Conservation (phyloP, 345 rosid genomes). For the Salix purpurea region DNA sequence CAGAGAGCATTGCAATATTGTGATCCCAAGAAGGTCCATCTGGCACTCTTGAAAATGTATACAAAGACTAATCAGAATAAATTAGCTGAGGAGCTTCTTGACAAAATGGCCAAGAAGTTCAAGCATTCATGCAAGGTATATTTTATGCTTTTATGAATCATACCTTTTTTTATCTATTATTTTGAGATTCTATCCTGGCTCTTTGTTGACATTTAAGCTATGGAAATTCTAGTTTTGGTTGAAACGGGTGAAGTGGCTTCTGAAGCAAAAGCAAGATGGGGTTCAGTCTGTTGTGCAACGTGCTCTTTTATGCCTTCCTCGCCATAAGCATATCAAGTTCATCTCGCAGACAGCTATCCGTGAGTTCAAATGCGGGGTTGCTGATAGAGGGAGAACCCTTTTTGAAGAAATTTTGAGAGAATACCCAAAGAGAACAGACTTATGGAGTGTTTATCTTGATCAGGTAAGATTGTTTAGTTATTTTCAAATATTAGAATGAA, state of each 20-base stretch:
- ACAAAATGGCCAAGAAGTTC: slow-evolving; percentile 79
- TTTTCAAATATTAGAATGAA: neutral
- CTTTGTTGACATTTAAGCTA: neutral
- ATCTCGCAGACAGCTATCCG: slow-evolving; percentile 79
- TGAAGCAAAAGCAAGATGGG: slow-evolving; percentile 55
- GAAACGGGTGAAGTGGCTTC: slow-evolving; percentile 49
- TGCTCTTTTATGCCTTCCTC: slow-evolving; percentile 76
- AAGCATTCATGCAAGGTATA: slow-evolving; percentile 89
- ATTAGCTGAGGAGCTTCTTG: slow-evolving; percentile 68
- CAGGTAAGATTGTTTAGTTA: slow-evolving; percentile 43
- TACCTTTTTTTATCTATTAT: neutral
- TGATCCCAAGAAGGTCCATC: slow-evolving; percentile 75
- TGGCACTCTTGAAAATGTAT: slow-evolving; percentile 76
- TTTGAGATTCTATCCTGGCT: neutral
- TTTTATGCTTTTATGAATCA: neutral
- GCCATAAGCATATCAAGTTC: slow-evolving; percentile 78
- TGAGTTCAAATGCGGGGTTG: slow-evolving; percentile 81
- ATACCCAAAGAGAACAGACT: slow-evolving; percentile 90
- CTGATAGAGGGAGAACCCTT: slow-evolving; percentile 82
- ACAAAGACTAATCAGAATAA: slow-evolving; percentile 76
- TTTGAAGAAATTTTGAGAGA: slow-evolving; percentile 84
- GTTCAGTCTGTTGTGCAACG: slow-evolving; percentile 64
- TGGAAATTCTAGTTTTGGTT: slow-evolving; percentile 64
- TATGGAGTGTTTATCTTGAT: slow-evolving; percentile 95
- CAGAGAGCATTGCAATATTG: slow-evolving; percentile 84